Evolutionary conservation across 2,329 filamentous ascomycete genomes (phyloP).

Genomic region (Ceratocystis cubensis): DNA sequence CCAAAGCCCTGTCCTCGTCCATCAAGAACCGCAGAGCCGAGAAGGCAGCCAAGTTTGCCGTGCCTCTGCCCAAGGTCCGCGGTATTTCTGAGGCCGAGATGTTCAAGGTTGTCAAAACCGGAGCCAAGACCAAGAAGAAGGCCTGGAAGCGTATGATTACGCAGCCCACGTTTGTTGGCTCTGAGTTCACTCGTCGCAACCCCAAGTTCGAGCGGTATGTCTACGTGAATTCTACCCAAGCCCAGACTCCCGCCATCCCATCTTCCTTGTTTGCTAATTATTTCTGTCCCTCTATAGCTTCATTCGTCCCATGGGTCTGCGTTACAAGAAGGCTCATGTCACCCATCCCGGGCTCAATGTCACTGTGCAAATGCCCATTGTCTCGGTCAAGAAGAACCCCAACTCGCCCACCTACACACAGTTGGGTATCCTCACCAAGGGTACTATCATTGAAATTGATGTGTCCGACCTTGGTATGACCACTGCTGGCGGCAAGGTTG

Average conservation of each 20-base stretch:
- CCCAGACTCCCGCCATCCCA: not conserved
- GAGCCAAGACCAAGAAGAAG: slow-evolving; percentile 88
- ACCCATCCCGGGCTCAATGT: slow-evolving; percentile 68
- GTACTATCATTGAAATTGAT: slow-evolving; percentile 75
- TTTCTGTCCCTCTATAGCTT: slow-evolving; percentile 32
- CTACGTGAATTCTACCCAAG: not conserved
- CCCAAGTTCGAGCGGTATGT: slow-evolving; percentile 54
- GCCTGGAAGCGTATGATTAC: slow-evolving; percentile 58
- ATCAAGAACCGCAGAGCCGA: slow-evolving; percentile 94
- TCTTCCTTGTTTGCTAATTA: slow-evolving; percentile 38
- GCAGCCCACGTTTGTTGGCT: slow-evolving; percentile 61
- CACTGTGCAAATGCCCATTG: slow-evolving; percentile 75
- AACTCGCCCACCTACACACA: slow-evolving; percentile 87
- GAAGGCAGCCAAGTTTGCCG: slow-evolving; percentile 85
- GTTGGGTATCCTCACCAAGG: slow-evolving; percentile 77
- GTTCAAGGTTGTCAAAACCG: slow-evolving; percentile 93
- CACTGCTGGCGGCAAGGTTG: slow-evolving; percentile 82
- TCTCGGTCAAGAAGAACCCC: slow-evolving; percentile 54
- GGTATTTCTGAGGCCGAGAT: slow-evolving; percentile 94
- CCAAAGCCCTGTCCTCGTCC: slow-evolving; percentile 63
- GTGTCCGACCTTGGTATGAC: slow-evolving; percentile 83
- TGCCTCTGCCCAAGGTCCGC: slow-evolving; percentile 85
- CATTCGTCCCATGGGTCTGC: slow-evolving; percentile 39
- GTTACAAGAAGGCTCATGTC: slow-evolving; percentile 42
- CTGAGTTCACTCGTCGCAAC: slow-evolving; percentile 76